These are phyloP conservation scores for Penicillium digitatum DNA, from an alignment of 2,329 filamentous ascomycete genomes.

Conservation along the genomic window DNA sequence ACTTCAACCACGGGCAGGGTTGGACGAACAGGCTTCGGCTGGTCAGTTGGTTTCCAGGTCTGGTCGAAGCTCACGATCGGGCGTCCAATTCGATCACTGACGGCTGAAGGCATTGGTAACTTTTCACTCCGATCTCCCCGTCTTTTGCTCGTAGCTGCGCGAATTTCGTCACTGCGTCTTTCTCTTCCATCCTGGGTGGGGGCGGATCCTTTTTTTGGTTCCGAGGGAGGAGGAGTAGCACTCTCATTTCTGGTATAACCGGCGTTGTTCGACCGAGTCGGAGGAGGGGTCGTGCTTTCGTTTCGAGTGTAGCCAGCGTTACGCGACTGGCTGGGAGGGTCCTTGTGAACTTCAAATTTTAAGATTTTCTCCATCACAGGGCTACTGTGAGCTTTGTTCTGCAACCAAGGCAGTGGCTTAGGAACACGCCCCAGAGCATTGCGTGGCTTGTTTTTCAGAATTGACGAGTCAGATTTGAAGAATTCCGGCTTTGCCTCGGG, in stretches of 20 bases:
- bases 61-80: conserved; percentile 97
- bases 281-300: conserved; percentile 29
- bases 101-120: conserved; percentile 80
- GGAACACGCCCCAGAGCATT: conserved; percentile 56
- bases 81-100: conserved; percentile 83
- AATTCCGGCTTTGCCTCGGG: conserved; percentile 23
- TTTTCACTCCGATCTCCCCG: conserved; percentile 81
- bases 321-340: conserved; percentile 76
- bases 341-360: conserved; percentile 73
- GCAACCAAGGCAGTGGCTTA: conserved; percentile 41
- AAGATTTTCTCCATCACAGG: conserved; percentile 46
- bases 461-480: conserved; percentile 39
- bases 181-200: conserved; percentile 74
- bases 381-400: conserved; percentile 35
- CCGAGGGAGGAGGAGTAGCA: conserved; percentile 29
- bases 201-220: conserved; percentile 37
- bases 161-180: conserved; percentile 80
- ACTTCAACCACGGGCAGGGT: conserved; percentile 51
- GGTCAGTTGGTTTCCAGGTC: conserved; percentile 64
- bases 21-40: conserved; percentile 25
- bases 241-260: conserved; percentile 67
- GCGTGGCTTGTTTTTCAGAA: conserved; percentile 57
- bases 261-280: conserved; percentile 73
- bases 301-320: conserved; percentile 78
- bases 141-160: conserved; percentile 83